Base-by-base conservation (phyloP, 306 rosid species). In the Lagenaria siceraria region DNA sequence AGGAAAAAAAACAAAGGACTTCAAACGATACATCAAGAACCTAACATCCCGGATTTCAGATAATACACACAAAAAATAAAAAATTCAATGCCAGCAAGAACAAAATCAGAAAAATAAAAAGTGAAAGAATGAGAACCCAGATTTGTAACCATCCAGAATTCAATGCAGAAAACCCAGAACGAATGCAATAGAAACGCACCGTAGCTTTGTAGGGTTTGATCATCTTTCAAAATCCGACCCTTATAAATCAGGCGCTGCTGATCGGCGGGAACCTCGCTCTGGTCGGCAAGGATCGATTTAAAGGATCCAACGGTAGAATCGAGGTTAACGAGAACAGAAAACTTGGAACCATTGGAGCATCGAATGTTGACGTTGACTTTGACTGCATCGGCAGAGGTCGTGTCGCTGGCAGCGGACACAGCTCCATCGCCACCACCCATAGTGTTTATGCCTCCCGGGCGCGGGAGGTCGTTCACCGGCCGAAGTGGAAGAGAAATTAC, bases 231-330 rank as follows among this genome's bases (percentile, higher is more conserved):
- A 82, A 92, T 92, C 85, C 96, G 90, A 2, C 97, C 97, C 79
- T 92, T 90, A 81, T 92, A 92, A 86, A 92, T 92, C 90, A 92
- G 83, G 18, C 97, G 88, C 81, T 92, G 97, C 75, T 87, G 92
- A 63, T 89, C 85, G 36, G 92, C 55, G 2, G 90, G 88, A 69
- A 90, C 83, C 70, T 89, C 89, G 64, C 90, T 85, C 59, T 80
- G 84, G 27, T 76, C 81, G 15, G 94, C 86, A 14, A 92, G 83
- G 18, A 25, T 69, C 0, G 85, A 89, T 80, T 90, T 92, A 79
- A 92, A 89, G 12, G 90, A 80, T 56, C 82, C 79, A 40, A 92
- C 91, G 60, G 86, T 60, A 52, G 89, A 85, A 3, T 87, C 89
- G 40, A 90, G 90, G 75, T 58, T 78, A 75, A 84, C 86, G 78